Evolutionary conservation across 805 yeast genomes (phyloP).

Genomic region (Saturnispora hagleri): DNA sequence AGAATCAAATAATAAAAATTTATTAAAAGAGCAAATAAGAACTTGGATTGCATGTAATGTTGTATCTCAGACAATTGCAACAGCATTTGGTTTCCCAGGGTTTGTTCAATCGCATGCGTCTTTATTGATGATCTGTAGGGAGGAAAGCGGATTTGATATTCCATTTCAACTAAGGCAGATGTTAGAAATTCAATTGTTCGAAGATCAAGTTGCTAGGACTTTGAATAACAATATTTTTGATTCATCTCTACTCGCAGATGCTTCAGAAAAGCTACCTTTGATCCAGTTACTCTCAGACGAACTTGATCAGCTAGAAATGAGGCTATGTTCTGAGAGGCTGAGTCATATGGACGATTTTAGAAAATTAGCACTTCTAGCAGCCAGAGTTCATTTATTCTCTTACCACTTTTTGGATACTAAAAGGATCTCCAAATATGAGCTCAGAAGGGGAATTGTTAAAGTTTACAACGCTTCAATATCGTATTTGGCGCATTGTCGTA

Average conservation of each 20-base stretch:
- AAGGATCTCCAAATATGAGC: conserved; percentile 43
- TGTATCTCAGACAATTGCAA: conserved; percentile 82
- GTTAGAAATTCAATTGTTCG: conserved; percentile 78
- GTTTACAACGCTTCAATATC: conserved; percentile 75
- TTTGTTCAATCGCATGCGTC: conserved; percentile 78
- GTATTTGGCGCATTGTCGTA: conserved; percentile 55
- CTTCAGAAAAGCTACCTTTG: conserved; percentile 66
- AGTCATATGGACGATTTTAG: conserved; percentile 57
- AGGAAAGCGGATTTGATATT: conserved; percentile 35
- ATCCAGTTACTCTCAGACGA: conserved; percentile 62
- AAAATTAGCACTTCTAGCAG: conserved; percentile 55
- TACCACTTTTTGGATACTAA: conserved; percentile 69
- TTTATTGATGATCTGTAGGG: conserved; percentile 43
- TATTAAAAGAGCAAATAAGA: conserved; percentile 66
- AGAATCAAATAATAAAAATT: conserved; percentile 34
- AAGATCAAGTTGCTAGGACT: conserved; percentile 74
- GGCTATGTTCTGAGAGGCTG: conserved; percentile 29
- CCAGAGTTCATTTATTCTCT: conserved; percentile 74
- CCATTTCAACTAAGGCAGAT: conserved; percentile 61
- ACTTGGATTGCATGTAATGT: conserved; percentile 95
- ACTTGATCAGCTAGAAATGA: conserved; percentile 66
- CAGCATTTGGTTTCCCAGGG: conserved; percentile 91
- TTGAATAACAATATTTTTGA: conserved; percentile 63
- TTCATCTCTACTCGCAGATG: conserved; percentile 53
- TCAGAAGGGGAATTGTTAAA: conserved; percentile 63